Evolutionary conservation across 305 asterid species (phyloP).

Genomic region (Petunia hybrid): DNA sequence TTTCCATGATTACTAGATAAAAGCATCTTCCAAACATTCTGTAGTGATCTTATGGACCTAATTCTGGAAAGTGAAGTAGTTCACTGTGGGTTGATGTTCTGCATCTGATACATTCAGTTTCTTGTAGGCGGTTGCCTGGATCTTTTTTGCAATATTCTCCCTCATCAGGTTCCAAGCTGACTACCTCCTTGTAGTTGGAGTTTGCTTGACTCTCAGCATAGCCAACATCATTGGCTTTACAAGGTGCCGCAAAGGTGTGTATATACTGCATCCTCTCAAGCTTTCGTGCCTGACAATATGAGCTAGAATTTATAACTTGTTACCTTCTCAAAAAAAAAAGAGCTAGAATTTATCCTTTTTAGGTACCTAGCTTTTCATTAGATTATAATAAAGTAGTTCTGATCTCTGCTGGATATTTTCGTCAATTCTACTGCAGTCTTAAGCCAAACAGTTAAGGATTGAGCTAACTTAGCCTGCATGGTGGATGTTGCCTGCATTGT

Average conservation of each 20-base stretch:
- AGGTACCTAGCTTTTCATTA: too few relatives aligned
- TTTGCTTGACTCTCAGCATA: conserved; percentile 90
- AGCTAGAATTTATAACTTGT: background rate
- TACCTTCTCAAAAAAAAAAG: too few relatives aligned
- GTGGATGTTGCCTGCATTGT: too few relatives aligned
- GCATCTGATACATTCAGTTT: conserved; percentile 26
- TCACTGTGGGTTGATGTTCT: background rate
- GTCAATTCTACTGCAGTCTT: too few relatives aligned
- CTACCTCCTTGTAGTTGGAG: conserved; percentile 93
- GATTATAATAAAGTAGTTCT: too few relatives aligned
- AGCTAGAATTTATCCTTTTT: too few relatives aligned
- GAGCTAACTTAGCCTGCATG: too few relatives aligned
- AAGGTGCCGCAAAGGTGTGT: conserved; percentile 85
- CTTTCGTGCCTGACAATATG: background rate
- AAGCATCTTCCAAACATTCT: background rate
- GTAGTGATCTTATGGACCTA: background rate
- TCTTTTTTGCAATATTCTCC: conserved; percentile 86
- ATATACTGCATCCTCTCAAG: background rate
- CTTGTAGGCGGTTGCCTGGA: conserved; percentile 87
- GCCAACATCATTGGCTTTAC: conserved; percentile 97
- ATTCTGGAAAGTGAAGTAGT: conserved; percentile 19
- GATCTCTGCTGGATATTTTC: too few relatives aligned
- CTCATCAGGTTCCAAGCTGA: conserved; percentile 94
- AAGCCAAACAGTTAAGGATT: too few relatives aligned
- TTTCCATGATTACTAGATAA: too few relatives aligned